These are phyloP conservation scores for Schizothecium vesticola DNA, from an alignment of 495 filamentous ascomycete species.

Conservation along the genomic window DNA sequence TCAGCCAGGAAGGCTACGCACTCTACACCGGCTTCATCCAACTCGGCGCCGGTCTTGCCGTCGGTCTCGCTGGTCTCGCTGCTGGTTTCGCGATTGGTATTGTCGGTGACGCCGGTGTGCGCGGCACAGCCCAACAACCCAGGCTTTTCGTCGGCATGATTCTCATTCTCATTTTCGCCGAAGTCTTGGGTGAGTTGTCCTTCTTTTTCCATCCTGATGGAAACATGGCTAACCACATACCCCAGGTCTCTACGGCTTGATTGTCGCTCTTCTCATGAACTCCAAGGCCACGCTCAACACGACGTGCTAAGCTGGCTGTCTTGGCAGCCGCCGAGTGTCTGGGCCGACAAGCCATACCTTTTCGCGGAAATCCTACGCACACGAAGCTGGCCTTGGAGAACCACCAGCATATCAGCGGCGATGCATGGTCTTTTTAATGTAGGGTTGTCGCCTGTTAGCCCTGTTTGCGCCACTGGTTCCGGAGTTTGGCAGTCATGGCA, in stretches of 20 bases:
- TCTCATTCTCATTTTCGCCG: conserved; percentile 99
- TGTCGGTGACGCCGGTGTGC: conserved; percentile 97
- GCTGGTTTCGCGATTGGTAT: conserved; percentile 99
- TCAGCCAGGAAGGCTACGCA: conserved; percentile 67
- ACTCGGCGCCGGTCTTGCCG: conserved; percentile 90
- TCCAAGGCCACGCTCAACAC: conserved; percentile 60
- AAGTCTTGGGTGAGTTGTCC: conserved; percentile 79
- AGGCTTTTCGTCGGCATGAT: conserved; percentile 99
- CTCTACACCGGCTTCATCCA: conserved; percentile 97
- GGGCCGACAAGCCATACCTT: conserved; percentile 24
- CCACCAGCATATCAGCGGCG: not conserved
- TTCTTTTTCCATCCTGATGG: not conserved
- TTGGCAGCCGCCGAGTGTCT: conserved; percentile 6
- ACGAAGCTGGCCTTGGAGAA: conserved; percentile 9
- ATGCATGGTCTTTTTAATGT: conserved; percentile 6
- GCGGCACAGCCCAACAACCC: conserved; percentile 95
- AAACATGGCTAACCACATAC: conserved; percentile 11
- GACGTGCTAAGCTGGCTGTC: conserved; percentile 30
- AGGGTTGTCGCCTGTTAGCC: not conserved
- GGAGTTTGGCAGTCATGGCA: conserved; percentile 15
- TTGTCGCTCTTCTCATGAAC: conserved; percentile 99
- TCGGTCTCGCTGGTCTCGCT: conserved; percentile 94
- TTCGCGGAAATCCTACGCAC: conserved; percentile 9
- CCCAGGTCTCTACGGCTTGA: conserved; percentile 90
- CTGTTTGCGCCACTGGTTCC: conserved; percentile 2